These are phyloP conservation scores for Neotropicomus parvogracilis DNA, from an alignment of 1,284 basidiomycete species.

Conservation along the genomic window DNA sequence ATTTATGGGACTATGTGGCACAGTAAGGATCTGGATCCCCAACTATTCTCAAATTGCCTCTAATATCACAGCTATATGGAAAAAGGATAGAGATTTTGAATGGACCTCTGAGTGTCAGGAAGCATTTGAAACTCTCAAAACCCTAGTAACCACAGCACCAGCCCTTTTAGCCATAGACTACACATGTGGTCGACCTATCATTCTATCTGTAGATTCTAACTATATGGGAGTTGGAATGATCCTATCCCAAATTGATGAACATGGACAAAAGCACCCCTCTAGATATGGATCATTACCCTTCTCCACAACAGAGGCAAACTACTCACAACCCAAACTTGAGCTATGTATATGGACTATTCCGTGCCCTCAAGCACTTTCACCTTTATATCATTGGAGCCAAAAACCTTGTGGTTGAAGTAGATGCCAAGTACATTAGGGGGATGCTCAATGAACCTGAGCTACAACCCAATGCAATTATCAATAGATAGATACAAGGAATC, in stretches of 20 bases:
- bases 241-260: too few species aligned
- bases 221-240: too few species aligned
- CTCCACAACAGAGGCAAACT: background rate
- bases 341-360: too few species aligned
- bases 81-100: background rate
- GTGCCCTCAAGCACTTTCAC: background rate
- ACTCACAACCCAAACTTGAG: too few species aligned
- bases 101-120: background rate
- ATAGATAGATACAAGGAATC: background rate
- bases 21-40: background rate
- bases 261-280: too few species aligned
- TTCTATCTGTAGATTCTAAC: too few species aligned
- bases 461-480: background rate
- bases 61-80: background rate
- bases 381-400: background rate
- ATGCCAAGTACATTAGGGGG: background rate
- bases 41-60: background rate
- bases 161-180: too few species aligned
- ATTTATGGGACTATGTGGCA: background rate
- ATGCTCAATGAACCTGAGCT: too few species aligned
- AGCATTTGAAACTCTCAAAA: background rate
- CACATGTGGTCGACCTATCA: too few species aligned
- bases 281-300: background rate
- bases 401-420: too few species aligned
- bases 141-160: background rate